phyloP scores from a whole-genome alignment of 1,284 basidiomycete species.

The Schizophyllum commune region DNA sequence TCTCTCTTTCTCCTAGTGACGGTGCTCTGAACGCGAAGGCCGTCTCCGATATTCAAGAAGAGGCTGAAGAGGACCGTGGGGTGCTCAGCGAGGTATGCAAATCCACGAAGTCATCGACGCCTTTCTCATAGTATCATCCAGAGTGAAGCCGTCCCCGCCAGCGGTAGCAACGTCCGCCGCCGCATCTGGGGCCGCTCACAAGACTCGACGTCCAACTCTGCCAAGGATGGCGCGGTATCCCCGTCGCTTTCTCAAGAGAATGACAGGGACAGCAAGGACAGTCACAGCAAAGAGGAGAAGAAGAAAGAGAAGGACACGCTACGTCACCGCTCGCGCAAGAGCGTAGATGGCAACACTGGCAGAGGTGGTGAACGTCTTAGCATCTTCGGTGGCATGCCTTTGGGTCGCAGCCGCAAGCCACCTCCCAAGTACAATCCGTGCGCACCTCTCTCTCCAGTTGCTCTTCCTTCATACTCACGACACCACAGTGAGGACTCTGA shows the following conservation, averaged over 20 bases:
- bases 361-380: conserved; percentile 58
- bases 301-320: conserved; percentile 17
- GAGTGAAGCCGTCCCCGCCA: conserved; percentile 35
- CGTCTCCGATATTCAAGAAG: conserved; percentile 23
- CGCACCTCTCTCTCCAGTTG: too few relatives aligned
- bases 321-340: conserved; percentile 40
- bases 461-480: too few relatives aligned
- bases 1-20: conserved; percentile 56
- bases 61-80: conserved; percentile 40
- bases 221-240: background rate
- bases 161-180: conserved; percentile 30
- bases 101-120: too few relatives aligned
- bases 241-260: background rate
- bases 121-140: conserved; percentile 26
- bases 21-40: conserved; percentile 38
- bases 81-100: conserved; percentile 64
- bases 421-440: conserved; percentile 62
- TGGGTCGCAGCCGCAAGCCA: conserved; percentile 56
- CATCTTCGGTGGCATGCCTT: conserved; percentile 53
- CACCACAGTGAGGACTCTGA: conserved; percentile 4
- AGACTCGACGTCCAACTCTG: conserved; percentile 31
- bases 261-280: conserved; percentile 5
- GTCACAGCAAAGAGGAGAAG: conserved; percentile 15
- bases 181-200: conserved; percentile 55
- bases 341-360: conserved; percentile 32